Evolutionary conservation across 176 grass and related monocot genomes (phyloP).

Genomic region (Microstegium vimineum): DNA sequence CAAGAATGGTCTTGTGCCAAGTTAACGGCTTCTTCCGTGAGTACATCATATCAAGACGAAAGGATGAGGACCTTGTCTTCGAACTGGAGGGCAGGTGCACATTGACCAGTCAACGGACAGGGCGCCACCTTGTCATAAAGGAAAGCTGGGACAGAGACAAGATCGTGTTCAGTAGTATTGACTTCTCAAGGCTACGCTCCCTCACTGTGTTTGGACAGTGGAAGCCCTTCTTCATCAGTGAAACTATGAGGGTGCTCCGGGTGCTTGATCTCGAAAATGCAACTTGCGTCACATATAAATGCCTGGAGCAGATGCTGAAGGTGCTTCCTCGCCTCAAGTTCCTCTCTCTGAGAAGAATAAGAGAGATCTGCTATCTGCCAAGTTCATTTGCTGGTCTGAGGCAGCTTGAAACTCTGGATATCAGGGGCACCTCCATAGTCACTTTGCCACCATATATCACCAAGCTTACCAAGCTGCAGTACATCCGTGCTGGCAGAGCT

Average conservation of each 20-base stretch:
- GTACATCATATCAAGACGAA: not conserved
- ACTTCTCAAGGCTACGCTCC: not conserved
- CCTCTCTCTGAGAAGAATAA: not conserved
- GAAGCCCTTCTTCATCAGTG: not conserved
- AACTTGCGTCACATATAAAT: not conserved
- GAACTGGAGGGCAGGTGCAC: not conserved
- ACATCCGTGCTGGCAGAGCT: not conserved
- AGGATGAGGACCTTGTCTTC: not conserved
- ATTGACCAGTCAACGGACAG: not conserved
- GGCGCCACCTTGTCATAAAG: not conserved
- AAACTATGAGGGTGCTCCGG: not conserved
- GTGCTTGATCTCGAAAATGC: not conserved
- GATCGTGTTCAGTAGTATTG: not conserved
- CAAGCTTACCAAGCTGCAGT: not conserved
- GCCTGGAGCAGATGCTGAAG: not conserved
- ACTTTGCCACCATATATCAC: not conserved
- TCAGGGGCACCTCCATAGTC: not conserved
- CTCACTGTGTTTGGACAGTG: not conserved
- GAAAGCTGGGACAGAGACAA: not conserved
- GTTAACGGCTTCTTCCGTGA: not conserved
- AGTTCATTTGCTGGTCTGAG: not conserved
- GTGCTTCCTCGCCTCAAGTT: not conserved
- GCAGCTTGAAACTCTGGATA: not conserved
- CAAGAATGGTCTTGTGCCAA: not conserved
- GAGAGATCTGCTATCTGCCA: not conserved